Percentiles rank a stretch among this genome's conserved stretches.
Evolutionary conservation across 2,329 filamentous ascomycete species (phyloP).

Genomic region (Drechslerella dactyloides): DNA sequence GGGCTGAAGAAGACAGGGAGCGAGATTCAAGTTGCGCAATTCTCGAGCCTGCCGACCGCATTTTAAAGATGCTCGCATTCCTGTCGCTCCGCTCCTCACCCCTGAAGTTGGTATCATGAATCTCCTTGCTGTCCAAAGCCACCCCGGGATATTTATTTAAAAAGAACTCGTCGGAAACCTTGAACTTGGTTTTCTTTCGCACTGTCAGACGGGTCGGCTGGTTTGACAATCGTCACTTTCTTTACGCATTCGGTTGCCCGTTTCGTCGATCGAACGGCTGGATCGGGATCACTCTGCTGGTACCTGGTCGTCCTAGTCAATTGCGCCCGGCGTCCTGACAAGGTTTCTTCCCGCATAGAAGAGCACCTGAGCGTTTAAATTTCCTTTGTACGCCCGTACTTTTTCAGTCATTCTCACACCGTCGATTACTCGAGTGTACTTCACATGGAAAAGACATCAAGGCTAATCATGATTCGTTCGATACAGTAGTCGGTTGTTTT

Average conservation of each 20-base stretch:
- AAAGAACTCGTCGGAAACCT: constrained; percentile 19
- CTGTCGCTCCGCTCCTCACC: constrained; percentile 27
- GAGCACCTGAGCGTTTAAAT: constrained; percentile 39
- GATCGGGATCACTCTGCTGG: constrained; percentile 48
- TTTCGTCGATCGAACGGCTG: constrained; percentile 49
- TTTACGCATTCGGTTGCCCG: constrained; percentile 45
- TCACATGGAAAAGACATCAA: neutral
- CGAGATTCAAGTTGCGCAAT: constrained; percentile 23
- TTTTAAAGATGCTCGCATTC: constrained; percentile 37
- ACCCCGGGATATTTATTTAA: constrained; percentile 7
- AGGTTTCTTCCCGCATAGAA: constrained; percentile 42
- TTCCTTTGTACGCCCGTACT: constrained; percentile 33
- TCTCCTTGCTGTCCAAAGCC: too few species aligned
- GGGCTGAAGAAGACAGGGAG: constrained; percentile 23
- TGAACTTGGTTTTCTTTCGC: constrained; percentile 16
- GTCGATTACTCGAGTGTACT: neutral
- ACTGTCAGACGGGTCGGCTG: constrained; percentile 20
- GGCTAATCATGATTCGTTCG: constrained; percentile 28
- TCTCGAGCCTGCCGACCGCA: constrained; percentile 49
- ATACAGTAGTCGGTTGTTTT: constrained; percentile 14
- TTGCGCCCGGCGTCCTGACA: constrained; percentile 28
- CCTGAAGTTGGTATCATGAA: constrained; percentile 17
- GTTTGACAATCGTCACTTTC: constrained; percentile 48
- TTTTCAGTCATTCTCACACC: constrained; percentile 3
- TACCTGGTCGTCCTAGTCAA: constrained; percentile 44